These are phyloP conservation scores for Plasmopara viticola DNA, from an alignment of 352 stramenopile species.

Conservation along the genomic window DNA sequence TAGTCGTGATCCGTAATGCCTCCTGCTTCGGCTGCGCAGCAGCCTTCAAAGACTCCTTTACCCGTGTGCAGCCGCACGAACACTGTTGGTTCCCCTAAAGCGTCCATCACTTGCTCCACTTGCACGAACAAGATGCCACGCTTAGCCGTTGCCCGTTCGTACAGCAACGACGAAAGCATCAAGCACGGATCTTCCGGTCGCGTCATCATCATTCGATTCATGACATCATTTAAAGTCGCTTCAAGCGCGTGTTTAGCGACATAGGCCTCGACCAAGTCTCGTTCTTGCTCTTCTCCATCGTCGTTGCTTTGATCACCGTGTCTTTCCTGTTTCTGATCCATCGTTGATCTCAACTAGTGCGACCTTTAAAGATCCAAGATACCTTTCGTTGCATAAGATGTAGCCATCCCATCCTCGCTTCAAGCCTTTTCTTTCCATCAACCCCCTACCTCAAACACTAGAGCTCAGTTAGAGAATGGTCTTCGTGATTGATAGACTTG, in stretches of 20 bases:
- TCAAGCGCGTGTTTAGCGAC: conserved; percentile 66
- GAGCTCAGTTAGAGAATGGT: too few relatives aligned
- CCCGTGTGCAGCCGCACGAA: conserved; percentile 59
- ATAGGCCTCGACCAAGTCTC: conserved; percentile 73
- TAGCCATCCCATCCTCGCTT: conserved; percentile 8
- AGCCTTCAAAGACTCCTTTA: conserved; percentile 58
- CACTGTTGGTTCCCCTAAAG: conserved; percentile 30
- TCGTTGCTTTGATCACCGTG: conserved; percentile 17
- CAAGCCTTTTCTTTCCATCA: too few relatives aligned
- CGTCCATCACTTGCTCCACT: conserved; percentile 47
- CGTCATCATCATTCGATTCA: conserved; percentile 65
- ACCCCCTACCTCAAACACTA: too few relatives aligned
- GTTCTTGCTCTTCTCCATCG: conserved; percentile 38
- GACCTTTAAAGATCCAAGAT: conserved; percentile 23
- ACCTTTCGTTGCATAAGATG: conserved; percentile 11
- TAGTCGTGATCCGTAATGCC: conserved; percentile 31
- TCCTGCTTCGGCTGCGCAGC: conserved; percentile 29
- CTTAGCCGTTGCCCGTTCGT: conserved; percentile 49
- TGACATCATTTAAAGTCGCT: conserved; percentile 51
- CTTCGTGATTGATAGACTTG: too few relatives aligned
- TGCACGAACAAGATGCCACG: conserved; percentile 64
- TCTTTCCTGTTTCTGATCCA: conserved; percentile 19
- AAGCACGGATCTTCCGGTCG: conserved; percentile 64
- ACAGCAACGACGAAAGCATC: conserved; percentile 57
- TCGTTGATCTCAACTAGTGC: conserved; percentile 3